Percentiles rank a stretch among this genome's conserved stretches.
Conservation (phyloP, 176 grass and related monocot genomes). For the Hsuehochloa calcarea region DNA sequence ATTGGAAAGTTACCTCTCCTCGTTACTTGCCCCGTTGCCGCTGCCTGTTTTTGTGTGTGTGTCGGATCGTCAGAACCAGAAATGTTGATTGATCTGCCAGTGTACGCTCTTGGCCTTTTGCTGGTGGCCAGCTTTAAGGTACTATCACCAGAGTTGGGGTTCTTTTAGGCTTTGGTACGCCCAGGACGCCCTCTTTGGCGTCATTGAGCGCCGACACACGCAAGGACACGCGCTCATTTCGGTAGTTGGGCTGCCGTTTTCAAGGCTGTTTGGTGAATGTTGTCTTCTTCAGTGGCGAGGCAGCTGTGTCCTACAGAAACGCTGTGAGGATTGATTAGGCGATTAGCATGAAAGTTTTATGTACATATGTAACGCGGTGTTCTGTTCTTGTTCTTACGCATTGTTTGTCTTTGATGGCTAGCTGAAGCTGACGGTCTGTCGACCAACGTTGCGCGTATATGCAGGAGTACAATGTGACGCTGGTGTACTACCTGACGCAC, state of each 20-base stretch:
- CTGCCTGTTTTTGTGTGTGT: background rate
- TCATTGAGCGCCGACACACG: constrained; percentile 9
- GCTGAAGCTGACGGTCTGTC: background rate
- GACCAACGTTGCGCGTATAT: background rate
- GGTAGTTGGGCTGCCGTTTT: background rate
- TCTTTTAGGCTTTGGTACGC: background rate
- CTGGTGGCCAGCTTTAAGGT: constrained; percentile 15
- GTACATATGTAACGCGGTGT: background rate
- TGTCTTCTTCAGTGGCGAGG: background rate
- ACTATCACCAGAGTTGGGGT: background rate
- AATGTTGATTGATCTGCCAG: background rate
- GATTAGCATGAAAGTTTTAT: background rate
- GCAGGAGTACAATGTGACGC: constrained; percentile 72
- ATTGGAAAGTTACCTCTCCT: background rate
- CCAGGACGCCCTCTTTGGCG: background rate
- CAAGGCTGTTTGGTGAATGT: background rate
- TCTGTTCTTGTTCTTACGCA: background rate
- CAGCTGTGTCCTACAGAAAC: background rate
- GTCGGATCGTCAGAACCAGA: background rate
- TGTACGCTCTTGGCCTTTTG: constrained; percentile 21
- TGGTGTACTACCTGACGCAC: constrained; percentile 80
- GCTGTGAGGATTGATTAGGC: background rate
- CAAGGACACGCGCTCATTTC: background rate
- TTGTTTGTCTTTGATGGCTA: background rate
- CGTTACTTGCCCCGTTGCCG: background rate